These are phyloP conservation scores for Ophiostoma fasciatum DNA, from an alignment of 2,329 filamentous ascomycete genomes.

Conservation along the genomic window DNA sequence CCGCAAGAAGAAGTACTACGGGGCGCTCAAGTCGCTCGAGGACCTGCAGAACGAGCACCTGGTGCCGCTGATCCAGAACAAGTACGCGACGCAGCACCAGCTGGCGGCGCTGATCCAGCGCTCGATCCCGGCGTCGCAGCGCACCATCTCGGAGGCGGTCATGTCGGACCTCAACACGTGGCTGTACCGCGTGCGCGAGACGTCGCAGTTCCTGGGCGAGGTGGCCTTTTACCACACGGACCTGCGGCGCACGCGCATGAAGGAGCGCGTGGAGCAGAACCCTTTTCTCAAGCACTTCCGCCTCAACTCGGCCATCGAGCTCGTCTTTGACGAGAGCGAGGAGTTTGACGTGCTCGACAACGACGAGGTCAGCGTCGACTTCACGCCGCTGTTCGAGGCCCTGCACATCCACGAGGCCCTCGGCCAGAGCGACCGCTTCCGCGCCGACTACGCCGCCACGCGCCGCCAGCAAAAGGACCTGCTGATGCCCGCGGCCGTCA, in stretches of 20 bases:
- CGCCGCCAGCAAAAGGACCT: conserved; percentile 84
- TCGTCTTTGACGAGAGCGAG: conserved; percentile 88
- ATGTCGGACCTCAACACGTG: conserved; percentile 96
- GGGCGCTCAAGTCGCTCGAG: conserved; percentile 81
- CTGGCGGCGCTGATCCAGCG: conserved; percentile 92
- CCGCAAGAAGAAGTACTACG: conserved; percentile 88
- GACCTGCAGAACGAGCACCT: conserved; percentile 94
- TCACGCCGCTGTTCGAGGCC: conserved; percentile 78
- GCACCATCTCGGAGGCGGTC: conserved; percentile 86
- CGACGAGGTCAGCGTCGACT: conserved; percentile 87
- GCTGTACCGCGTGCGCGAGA: conserved; percentile 89
- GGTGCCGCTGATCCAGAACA: conserved; percentile 53
- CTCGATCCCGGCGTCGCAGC: conserved; percentile 84
- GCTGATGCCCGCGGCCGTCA: conserved; percentile 61
- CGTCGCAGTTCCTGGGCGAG: conserved; percentile 88
- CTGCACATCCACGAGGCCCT: conserved; percentile 93
- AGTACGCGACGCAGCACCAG: conserved; percentile 87
- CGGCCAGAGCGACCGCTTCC: conserved; percentile 82
- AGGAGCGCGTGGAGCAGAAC: conserved; percentile 64
- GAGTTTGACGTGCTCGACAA: conserved; percentile 94
- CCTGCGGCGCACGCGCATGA: conserved; percentile 66
- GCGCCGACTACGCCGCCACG: conserved; percentile 81
- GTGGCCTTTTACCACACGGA: conserved; percentile 96
- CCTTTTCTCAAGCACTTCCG: conserved; percentile 70
- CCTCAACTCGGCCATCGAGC: conserved; percentile 86